phyloP scores from a whole-genome alignment of 1,139 yeast species.

The Pichia sp. region DNA sequence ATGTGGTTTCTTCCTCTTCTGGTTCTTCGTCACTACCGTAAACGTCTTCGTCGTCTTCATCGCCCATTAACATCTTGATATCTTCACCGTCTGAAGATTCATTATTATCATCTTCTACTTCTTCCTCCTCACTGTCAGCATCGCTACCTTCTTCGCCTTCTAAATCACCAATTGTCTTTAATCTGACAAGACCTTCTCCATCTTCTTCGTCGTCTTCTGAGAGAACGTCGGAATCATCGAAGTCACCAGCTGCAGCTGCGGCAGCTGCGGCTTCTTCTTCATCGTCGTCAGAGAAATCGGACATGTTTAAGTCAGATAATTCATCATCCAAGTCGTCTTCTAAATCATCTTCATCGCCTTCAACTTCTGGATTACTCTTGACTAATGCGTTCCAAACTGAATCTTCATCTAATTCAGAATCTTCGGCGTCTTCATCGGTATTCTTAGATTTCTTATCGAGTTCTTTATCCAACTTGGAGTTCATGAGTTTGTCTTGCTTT shows the following conservation, averaged over 20 bases:
- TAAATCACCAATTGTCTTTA: conserved; percentile 17
- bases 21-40: conserved; percentile 23
- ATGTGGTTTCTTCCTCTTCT: conserved; percentile 28
- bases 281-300: conserved; percentile 35
- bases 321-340: conserved; percentile 45
- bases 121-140: conserved; percentile 30
- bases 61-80: conserved; percentile 30
- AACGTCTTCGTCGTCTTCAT: conserved; percentile 36
- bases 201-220: conserved; percentile 2
- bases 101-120: conserved; percentile 30
- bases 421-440: conserved; percentile 36
- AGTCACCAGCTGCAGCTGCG: conserved; percentile 7
- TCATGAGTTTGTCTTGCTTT: conserved; percentile 42
- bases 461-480: conserved; percentile 36
- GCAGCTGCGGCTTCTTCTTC: conserved; percentile 37
- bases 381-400: conserved; percentile 91
- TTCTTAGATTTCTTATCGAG: conserved; percentile 33
- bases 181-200: conserved; percentile 17
- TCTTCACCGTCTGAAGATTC: conserved; percentile 35
- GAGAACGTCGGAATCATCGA: conserved; percentile 2
- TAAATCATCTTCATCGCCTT: conserved; percentile 42
- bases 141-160: conserved; percentile 32
- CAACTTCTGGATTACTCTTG: conserved; percentile 79
- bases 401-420: conserved; percentile 64
- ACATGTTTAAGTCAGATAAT: conserved; percentile 44